Percentiles rank a stretch among this genome's conserved stretches.
phyloP scores from a whole-genome alignment of 1,284 basidiomycete species.

The Pisolithus thermaeus region DNA sequence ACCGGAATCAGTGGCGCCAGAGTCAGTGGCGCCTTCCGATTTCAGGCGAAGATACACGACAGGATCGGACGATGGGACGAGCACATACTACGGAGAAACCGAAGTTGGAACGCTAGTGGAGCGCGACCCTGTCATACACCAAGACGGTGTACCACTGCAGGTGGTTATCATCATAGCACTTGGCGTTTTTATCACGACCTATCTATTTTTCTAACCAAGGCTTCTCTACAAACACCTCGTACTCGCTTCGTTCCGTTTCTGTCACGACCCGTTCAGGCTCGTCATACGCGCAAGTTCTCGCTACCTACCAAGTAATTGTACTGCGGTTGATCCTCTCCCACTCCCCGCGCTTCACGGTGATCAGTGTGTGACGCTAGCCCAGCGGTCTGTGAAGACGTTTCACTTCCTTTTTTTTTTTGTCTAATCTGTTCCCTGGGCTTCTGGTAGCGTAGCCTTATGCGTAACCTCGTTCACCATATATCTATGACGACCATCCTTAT shows the following conservation, averaged over 20 bases:
- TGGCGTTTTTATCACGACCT: slow-evolving; percentile 86
- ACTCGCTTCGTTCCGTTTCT: slow-evolving; percentile 29
- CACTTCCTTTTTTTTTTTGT: neutral
- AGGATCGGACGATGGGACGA: slow-evolving; percentile 47
- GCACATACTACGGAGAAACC: slow-evolving; percentile 40
- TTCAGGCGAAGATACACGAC: slow-evolving; percentile 50
- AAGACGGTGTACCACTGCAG: slow-evolving; percentile 85
- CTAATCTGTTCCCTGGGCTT: too few relatives aligned
- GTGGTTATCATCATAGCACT: slow-evolving; percentile 84
- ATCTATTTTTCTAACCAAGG: slow-evolving; percentile 79
- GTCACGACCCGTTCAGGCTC: slow-evolving; percentile 29
- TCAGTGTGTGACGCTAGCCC: neutral
- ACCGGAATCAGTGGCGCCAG: slow-evolving; percentile 30
- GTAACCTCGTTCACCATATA: neutral
- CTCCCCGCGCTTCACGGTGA: neutral
- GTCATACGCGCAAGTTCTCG: slow-evolving; percentile 7
- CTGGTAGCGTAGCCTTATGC: neutral
- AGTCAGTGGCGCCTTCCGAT: slow-evolving; percentile 40
- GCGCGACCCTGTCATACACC: slow-evolving; percentile 44
- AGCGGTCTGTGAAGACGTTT: neutral
- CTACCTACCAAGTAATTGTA: neutral
- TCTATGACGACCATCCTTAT: neutral
- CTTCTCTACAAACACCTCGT: slow-evolving; percentile 28
- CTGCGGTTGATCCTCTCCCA: neutral
- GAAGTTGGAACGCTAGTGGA: slow-evolving; percentile 57